Evolutionary conservation across 805 yeast species (phyloP).

Genomic region (Candida broadrunensis): DNA sequence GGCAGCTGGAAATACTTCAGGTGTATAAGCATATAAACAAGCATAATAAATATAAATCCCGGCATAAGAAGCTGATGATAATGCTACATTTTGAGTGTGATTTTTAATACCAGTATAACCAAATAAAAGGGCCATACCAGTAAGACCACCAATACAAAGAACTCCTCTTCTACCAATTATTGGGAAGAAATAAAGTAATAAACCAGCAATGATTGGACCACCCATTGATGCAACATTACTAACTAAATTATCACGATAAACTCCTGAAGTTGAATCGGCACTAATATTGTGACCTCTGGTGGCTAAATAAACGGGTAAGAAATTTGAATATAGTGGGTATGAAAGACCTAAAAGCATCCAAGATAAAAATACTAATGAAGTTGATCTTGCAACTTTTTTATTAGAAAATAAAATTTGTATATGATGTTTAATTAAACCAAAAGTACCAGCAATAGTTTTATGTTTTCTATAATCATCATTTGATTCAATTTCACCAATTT

Average conservation of each 20-base stretch:
- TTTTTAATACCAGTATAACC: slow-evolving; percentile 61
- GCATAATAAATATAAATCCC: slow-evolving; percentile 35
- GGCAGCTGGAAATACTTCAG: slow-evolving; percentile 33
- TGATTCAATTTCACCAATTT: slow-evolving; percentile 37
- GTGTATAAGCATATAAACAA: slow-evolving; percentile 31
- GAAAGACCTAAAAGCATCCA: slow-evolving; percentile 59
- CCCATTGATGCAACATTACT: slow-evolving; percentile 45
- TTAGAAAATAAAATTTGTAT: slow-evolving; percentile 43
- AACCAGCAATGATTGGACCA: slow-evolving; percentile 55
- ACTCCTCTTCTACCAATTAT: slow-evolving; percentile 55
- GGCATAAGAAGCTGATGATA: slow-evolving; percentile 43
- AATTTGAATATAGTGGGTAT: slow-evolving; percentile 52
- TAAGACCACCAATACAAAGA: slow-evolving; percentile 50
- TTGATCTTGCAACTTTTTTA: slow-evolving; percentile 37
- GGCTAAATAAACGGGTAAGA: slow-evolving; percentile 51
- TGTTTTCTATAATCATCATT: slow-evolving; percentile 17
- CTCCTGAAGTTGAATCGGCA: slow-evolving; percentile 33
- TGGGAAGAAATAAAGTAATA: slow-evolving; percentile 21
- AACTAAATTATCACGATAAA: slow-evolving; percentile 48
- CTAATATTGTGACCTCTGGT: slow-evolving; percentile 48
- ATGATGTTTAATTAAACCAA: slow-evolving; percentile 28
- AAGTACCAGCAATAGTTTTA: slow-evolving; percentile 16
- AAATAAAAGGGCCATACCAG: slow-evolving; percentile 55
- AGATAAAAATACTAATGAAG: slow-evolving; percentile 36
- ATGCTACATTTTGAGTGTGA: slow-evolving; percentile 43